Conservation (phyloP, 768 basidiomycete genomes). For the Mycena floridula region DNA sequence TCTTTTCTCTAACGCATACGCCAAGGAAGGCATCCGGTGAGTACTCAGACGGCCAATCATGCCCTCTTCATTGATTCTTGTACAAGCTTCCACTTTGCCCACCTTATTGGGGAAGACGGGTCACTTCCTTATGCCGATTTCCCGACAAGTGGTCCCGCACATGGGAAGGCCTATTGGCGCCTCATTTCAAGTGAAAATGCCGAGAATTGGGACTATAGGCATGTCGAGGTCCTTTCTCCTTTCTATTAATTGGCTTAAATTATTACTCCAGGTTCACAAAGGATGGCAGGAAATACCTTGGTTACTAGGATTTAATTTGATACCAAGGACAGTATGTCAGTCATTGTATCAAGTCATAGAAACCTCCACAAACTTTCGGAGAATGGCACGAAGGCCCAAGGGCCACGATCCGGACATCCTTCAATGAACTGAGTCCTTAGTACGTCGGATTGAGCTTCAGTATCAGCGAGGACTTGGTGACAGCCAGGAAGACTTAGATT, state of each 20-base stretch:
- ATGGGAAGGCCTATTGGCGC: slow-evolving; percentile 21
- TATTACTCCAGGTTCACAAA: neutral
- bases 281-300: neutral
- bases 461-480: no score
- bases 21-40: slow-evolving; percentile 15
- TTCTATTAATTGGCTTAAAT: neutral
- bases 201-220: slow-evolving; percentile 4
- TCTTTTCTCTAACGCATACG: slow-evolving; percentile 14
- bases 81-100: slow-evolving; percentile 22
- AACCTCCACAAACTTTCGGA: no score
- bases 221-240: neutral
- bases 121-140: slow-evolving; percentile 12
- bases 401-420: no score
- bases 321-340: no score
- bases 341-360: no score
- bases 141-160: slow-evolving; percentile 16
- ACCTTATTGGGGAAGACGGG: slow-evolving; percentile 17
- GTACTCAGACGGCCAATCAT: slow-evolving; percentile 1
- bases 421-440: no score
- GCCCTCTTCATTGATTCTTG: neutral
- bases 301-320: no score
- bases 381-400: no score
- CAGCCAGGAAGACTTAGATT: no score
- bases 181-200: slow-evolving; percentile 9
- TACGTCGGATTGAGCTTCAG: no score